Evolutionary conservation across 1,284 basidiomycete genomes (phyloP).

Genomic region (Serendipita sp.): DNA sequence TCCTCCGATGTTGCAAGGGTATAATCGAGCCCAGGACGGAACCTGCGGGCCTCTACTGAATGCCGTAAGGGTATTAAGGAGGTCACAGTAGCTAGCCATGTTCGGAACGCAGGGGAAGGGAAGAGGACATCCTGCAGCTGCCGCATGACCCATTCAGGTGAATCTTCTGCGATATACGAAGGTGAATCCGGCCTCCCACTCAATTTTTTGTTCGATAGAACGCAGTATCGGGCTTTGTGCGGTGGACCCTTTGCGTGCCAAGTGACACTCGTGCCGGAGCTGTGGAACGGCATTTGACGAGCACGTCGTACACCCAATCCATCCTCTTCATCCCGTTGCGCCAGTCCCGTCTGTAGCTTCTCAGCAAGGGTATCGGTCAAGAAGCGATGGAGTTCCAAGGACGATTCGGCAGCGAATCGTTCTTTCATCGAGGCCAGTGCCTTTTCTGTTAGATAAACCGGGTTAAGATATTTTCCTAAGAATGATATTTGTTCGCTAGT

Average conservation of each 20-base stretch:
- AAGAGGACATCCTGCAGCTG: constrained; percentile 63
- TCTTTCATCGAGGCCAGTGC: constrained; percentile 70
- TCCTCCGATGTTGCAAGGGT: constrained; percentile 86
- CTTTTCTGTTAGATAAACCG: constrained; percentile 73
- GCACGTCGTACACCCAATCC: constrained; percentile 31
- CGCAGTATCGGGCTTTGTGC: constrained; percentile 86
- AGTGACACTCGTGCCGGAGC: constrained; percentile 32
- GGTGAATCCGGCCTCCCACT: constrained; percentile 11
- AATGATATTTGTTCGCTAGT: constrained; percentile 49
- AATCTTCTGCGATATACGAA: background rate
- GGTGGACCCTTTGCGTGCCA: constrained; percentile 81
- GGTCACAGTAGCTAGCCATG: constrained; percentile 76
- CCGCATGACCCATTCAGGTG: constrained; percentile 33
- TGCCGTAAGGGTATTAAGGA: constrained; percentile 63
- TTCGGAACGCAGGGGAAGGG: constrained; percentile 72
- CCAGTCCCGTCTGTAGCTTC: constrained; percentile 51
- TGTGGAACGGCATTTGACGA: constrained; percentile 50
- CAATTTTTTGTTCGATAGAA: constrained; percentile 25
- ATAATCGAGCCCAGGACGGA: constrained; percentile 89
- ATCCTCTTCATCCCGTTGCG: constrained; percentile 53
- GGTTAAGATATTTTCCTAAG: constrained; percentile 75
- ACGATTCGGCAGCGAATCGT: constrained; percentile 80
- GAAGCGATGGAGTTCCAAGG: constrained; percentile 82
- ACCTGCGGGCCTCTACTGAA: constrained; percentile 67
- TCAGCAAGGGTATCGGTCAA: constrained; percentile 53